Percentiles rank a stretch among this genome's conserved stretches.
phyloP scores from a whole-genome alignment of 2,329 filamentous ascomycete species.

The Zarea fungicola region DNA sequence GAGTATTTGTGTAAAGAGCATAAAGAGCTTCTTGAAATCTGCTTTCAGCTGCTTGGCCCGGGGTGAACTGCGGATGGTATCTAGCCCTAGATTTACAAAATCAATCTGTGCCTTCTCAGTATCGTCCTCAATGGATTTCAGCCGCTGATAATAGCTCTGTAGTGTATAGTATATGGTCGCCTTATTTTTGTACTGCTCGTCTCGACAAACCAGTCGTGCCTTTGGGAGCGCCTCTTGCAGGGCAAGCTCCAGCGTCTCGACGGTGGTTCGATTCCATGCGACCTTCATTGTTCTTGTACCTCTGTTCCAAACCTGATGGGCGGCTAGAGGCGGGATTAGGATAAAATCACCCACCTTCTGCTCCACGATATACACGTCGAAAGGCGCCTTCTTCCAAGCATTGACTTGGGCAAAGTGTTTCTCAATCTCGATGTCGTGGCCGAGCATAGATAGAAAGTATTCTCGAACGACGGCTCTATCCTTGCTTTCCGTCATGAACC shows the following conservation, averaged over 20 bases:
- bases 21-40: slow-evolving; percentile 78
- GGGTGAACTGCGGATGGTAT: slow-evolving; percentile 36
- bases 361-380: slow-evolving; percentile 88
- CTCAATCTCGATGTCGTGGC: slow-evolving; percentile 95
- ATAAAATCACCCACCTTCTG: slow-evolving; percentile 90
- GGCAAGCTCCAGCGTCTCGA: slow-evolving; percentile 83
- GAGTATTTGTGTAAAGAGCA: slow-evolving; percentile 71
- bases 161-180: slow-evolving; percentile 88
- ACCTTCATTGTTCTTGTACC: slow-evolving; percentile 96
- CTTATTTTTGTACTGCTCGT: slow-evolving; percentile 99
- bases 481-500: slow-evolving; percentile 98
- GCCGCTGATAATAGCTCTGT: slow-evolving; percentile 66
- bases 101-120: slow-evolving; percentile 40
- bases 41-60: slow-evolving; percentile 64
- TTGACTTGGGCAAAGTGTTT: slow-evolving; percentile 95
- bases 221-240: slow-evolving; percentile 82
- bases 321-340: slow-evolving; percentile 83
- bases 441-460: slow-evolving; percentile 87
- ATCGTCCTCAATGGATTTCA: slow-evolving; percentile 48
- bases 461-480: slow-evolving; percentile 87
- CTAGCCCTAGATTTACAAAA: slow-evolving; percentile 43
- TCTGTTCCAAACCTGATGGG: slow-evolving; percentile 97
- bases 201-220: slow-evolving; percentile 84
- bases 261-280: slow-evolving; percentile 93
- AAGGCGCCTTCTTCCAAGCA: slow-evolving; percentile 91